These are phyloP conservation scores for Syzygium syzygioides DNA, from an alignment of 441 rosid species.

Conservation along the genomic window DNA sequence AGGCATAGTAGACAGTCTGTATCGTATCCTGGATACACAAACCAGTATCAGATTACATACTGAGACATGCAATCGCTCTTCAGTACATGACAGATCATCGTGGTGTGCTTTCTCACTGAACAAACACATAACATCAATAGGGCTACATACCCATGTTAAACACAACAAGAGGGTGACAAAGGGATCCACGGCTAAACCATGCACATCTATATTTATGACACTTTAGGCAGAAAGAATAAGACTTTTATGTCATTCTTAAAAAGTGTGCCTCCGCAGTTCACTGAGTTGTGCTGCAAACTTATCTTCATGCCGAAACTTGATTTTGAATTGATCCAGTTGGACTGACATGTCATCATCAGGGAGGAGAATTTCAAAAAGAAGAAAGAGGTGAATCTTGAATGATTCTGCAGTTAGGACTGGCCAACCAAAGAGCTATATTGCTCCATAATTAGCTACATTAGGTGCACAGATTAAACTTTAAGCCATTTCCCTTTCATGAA, in stretches of 20 bases:
- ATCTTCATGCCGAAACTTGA: neutral
- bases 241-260: neutral
- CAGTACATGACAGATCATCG: neutral
- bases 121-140: neutral
- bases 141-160: neutral
- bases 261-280: neutral
- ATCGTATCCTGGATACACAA: slow-evolving; percentile 59
- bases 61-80: neutral
- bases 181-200: neutral
- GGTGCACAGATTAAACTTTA: neutral
- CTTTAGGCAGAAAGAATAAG: neutral
- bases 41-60: neutral
- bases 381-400: neutral
- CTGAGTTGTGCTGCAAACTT: neutral
- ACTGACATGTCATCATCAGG: neutral
- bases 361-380: neutral
- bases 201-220: neutral
- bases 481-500: neutral
- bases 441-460: neutral
- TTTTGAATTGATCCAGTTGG: neutral
- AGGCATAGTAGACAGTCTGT: slow-evolving; percentile 63
- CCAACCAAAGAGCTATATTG: neutral
- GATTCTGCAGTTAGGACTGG: neutral
- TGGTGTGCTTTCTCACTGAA: neutral
- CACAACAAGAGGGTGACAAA: neutral